These are phyloP conservation scores for Laburnicola sp. DNA, from an alignment of 2,329 filamentous ascomycete genomes.

Conservation along the genomic window DNA sequence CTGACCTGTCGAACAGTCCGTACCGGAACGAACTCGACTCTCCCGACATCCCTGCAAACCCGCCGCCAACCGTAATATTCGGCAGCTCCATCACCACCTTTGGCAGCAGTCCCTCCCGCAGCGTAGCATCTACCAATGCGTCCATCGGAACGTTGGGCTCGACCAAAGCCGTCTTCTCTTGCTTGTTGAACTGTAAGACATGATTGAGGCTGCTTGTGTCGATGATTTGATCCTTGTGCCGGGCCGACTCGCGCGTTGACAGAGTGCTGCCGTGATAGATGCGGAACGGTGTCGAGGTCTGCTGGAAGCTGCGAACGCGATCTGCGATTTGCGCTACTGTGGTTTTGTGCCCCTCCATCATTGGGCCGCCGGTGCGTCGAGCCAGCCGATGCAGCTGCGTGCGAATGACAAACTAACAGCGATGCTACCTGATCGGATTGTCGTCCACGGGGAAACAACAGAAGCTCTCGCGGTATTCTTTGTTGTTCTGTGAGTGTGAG, in stretches of 20 bases:
- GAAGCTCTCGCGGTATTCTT: too few species aligned
- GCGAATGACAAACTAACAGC: background rate
- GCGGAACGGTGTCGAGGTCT: slow-evolving; percentile 54
- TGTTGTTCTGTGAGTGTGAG: too few species aligned
- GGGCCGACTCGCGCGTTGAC: slow-evolving; percentile 52
- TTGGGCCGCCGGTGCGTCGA: background rate
- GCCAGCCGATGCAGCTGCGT: background rate
- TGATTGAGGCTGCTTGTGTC: slow-evolving; percentile 55
- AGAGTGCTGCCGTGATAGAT: slow-evolving; percentile 62
- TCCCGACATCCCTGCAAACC: slow-evolving; percentile 67
- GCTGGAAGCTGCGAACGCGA: slow-evolving; percentile 49
- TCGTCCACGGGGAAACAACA: too few species aligned
- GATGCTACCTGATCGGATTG: too few species aligned
- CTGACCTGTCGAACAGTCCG: slow-evolving; percentile 67
- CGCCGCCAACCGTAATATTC: slow-evolving; percentile 69
- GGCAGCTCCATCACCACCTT: slow-evolving; percentile 75
- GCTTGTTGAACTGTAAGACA: slow-evolving; percentile 49
- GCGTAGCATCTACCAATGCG: too few species aligned
- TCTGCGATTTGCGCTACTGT: slow-evolving; percentile 31
- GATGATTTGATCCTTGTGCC: slow-evolving; percentile 49
- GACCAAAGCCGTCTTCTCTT: slow-evolving; percentile 52
- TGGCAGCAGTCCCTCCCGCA: too few species aligned
- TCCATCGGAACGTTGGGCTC: slow-evolving; percentile 74
- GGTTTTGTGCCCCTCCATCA: slow-evolving; percentile 35
- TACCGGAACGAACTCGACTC: slow-evolving; percentile 69